phyloP scores from a whole-genome alignment of 306 rosid genomes.

The Rosa multiflora region DNA sequence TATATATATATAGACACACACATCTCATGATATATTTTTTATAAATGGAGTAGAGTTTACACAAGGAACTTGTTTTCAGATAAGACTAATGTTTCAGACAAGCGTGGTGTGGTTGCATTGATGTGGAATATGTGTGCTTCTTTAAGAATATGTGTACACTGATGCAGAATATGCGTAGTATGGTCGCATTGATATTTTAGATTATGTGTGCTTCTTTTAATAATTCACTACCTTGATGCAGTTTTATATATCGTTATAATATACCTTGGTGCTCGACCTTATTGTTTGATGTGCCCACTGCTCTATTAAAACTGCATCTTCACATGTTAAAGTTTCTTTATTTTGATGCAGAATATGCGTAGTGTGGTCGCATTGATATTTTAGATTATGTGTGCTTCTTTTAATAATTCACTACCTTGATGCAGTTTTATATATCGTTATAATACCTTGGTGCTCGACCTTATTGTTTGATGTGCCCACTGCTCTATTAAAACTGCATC shows the following conservation, averaged over 20 bases:
- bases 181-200: neutral
- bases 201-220: neutral
- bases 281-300: conserved; percentile 2
- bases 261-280: neutral
- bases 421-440: neutral
- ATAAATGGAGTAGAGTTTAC: neutral
- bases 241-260: neutral
- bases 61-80: neutral
- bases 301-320: neutral
- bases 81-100: neutral
- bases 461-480: neutral
- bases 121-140: neutral
- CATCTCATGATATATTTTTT: no score
- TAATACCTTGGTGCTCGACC: neutral
- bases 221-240: neutral
- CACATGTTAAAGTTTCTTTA: neutral
- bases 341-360: neutral
- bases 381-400: neutral
- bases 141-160: neutral
- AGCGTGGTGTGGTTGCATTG: neutral
- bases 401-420: neutral
- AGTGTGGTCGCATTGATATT: neutral
- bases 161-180: neutral
- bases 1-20: no score
- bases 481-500: neutral